Evolutionary conservation across 176 grass and related monocot genomes (phyloP).

Genomic region (Secale cereale): DNA sequence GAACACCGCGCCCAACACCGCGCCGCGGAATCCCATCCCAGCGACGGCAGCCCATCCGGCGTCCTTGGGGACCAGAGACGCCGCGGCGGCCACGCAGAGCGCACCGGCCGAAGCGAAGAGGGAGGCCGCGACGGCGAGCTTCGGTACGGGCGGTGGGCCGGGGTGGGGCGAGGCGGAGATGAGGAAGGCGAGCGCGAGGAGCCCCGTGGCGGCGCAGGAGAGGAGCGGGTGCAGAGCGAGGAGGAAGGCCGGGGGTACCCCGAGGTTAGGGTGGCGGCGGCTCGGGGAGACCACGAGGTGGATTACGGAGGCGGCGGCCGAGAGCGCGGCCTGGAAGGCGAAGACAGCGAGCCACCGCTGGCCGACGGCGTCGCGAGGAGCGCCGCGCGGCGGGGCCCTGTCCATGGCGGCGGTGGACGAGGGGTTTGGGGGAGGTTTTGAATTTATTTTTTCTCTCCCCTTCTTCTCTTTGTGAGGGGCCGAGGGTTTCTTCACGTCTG

Average conservation of each 20-base stretch:
- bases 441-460: not conserved
- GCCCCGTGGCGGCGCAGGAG: constrained; percentile 37
- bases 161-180: constrained; percentile 46
- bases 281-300: constrained; percentile 34
- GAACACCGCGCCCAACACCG: constrained; percentile 45
- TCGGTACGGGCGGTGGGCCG: constrained; percentile 25
- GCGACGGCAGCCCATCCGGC: constrained; percentile 34
- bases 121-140: constrained; percentile 27
- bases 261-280: constrained; percentile 26
- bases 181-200: constrained; percentile 64
- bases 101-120: constrained; percentile 29
- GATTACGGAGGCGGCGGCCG: constrained; percentile 26
- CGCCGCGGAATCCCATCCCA: constrained; percentile 41
- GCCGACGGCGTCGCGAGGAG: constrained; percentile 46
- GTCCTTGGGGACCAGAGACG: constrained; percentile 22
- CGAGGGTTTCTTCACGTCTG: not conserved
- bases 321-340: constrained; percentile 33
- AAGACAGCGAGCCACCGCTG: constrained; percentile 55
- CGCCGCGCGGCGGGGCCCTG: constrained; percentile 33
- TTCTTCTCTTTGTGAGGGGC: not conserved
- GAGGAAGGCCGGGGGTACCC: constrained; percentile 30
- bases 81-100: constrained; percentile 34
- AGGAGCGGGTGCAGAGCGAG: constrained; percentile 49
- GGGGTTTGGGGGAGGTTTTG: constrained; percentile 46
- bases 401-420: constrained; percentile 40